Evolutionary conservation across 805 yeast genomes (phyloP).

Genomic region (Sugiyamaella qingdaonensis): DNA sequence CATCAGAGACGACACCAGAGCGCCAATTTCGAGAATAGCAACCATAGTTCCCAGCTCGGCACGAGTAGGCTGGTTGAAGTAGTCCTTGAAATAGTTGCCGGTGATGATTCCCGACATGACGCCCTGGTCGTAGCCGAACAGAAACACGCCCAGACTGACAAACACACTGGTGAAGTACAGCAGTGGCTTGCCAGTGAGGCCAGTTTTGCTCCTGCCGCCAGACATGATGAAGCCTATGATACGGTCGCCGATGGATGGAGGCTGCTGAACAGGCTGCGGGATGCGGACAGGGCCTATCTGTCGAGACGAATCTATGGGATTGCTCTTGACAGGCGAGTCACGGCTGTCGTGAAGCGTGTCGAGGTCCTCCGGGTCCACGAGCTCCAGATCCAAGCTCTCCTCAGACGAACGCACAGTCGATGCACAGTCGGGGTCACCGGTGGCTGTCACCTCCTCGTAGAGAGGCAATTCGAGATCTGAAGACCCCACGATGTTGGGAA

Average conservation of each 20-base stretch:
- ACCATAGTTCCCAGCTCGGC: conserved; percentile 80
- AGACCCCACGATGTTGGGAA: conserved; percentile 8
- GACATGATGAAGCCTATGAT: conserved; percentile 24
- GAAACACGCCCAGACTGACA: conserved; percentile 49
- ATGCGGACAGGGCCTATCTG: conserved; percentile 11
- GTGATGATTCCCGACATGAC: conserved; percentile 86
- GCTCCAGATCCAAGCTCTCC: not conserved
- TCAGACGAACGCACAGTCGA: not conserved
- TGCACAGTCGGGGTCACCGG: not conserved
- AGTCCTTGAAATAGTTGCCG: conserved; percentile 61
- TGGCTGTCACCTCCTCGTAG: conserved; percentile 7
- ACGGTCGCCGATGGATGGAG: conserved; percentile 22
- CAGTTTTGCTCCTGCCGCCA: conserved; percentile 16
- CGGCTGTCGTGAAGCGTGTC: not conserved
- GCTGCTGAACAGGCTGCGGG: conserved; percentile 20
- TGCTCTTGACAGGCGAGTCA: not conserved
- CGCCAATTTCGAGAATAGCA: conserved; percentile 85
- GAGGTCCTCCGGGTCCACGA: not conserved
- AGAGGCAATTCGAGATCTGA: conserved; percentile 12
- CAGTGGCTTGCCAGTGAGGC: conserved; percentile 34
- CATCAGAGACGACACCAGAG: conserved; percentile 69
- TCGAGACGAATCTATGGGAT: not conserved
- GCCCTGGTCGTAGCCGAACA: conserved; percentile 84
- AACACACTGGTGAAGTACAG: conserved; percentile 41
- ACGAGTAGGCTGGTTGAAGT: conserved; percentile 69